Conservation (phyloP, 768 basidiomycete species). For the Xerocomus spinulosus region DNA sequence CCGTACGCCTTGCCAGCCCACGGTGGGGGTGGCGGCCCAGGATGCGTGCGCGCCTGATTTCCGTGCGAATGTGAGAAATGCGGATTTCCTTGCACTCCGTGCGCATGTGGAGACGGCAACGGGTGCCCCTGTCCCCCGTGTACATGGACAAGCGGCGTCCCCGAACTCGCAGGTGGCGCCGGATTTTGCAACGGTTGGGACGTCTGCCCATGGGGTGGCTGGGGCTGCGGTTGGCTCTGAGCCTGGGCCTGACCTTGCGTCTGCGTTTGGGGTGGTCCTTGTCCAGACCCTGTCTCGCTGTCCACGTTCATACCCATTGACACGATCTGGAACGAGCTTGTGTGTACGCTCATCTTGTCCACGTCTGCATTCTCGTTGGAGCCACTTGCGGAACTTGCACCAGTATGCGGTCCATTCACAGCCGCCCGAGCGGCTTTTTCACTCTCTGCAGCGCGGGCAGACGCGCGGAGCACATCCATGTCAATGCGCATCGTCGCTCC, state of each 20-base stretch:
- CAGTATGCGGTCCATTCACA: slow-evolving; percentile 28
- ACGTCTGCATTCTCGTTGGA: slow-evolving; percentile 10
- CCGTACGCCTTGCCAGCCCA: slow-evolving; percentile 23
- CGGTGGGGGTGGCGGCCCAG: slow-evolving; percentile 22
- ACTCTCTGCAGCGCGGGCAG: slow-evolving; percentile 53
- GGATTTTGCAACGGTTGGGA: slow-evolving; percentile 5
- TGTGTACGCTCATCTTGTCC: slow-evolving; percentile 41
- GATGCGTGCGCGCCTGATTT: slow-evolving; percentile 11
- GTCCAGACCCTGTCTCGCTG: slow-evolving; percentile 8
- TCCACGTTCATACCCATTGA: slow-evolving; percentile 22
- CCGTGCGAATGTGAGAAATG: slow-evolving; percentile 7
- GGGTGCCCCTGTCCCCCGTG: slow-evolving; percentile 11
- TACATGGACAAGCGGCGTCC: slow-evolving; percentile 12
- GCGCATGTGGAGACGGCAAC: slow-evolving; percentile 1
- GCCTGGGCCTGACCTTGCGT: not conserved
- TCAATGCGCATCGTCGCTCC: slow-evolving; percentile 51
- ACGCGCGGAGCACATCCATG: slow-evolving; percentile 72
- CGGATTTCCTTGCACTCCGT: not conserved
- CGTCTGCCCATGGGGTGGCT: slow-evolving; percentile 1
- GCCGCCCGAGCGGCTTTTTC: slow-evolving; percentile 29
- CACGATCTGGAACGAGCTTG: slow-evolving; percentile 56
- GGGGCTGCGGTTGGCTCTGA: not conserved
- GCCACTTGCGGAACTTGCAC: slow-evolving; percentile 2
- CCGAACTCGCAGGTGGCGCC: slow-evolving; percentile 2
- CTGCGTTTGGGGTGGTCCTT: slow-evolving; percentile 1